Evolutionary conservation across 2,329 filamentous ascomycete genomes (phyloP).

Genomic region (Aspergillus jensenii): DNA sequence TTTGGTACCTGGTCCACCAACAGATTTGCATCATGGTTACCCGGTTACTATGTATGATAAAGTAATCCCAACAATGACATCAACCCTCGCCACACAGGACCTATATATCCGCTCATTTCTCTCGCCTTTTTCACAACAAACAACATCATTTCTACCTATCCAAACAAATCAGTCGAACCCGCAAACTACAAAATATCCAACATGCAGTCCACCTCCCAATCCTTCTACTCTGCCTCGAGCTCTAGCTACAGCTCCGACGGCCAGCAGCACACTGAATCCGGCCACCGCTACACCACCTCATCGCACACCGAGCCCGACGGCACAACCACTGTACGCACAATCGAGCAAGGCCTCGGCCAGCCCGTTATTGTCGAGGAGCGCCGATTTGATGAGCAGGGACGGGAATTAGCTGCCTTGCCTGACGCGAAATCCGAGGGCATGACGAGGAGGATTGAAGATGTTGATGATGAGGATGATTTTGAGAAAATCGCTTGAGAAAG

Average conservation of each 20-base stretch:
- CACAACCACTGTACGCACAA: slow-evolving; percentile 34
- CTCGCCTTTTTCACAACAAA: neutral
- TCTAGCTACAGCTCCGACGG: slow-evolving; percentile 1
- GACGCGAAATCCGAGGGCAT: slow-evolving; percentile 21
- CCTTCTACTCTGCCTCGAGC: neutral
- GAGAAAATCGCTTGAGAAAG: neutral
- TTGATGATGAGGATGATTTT: slow-evolving; percentile 20
- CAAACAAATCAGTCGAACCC: neutral
- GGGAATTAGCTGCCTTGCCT: slow-evolving; percentile 24
- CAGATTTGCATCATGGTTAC: neutral
- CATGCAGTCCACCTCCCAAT: neutral
- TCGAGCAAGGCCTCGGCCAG: slow-evolving; percentile 35
- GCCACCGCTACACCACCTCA: slow-evolving; percentile 33
- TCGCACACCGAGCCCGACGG: slow-evolving; percentile 34
- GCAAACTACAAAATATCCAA: neutral
- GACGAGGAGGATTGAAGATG: slow-evolving; percentile 28
- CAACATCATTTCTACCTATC: neutral
- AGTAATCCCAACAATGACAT: slow-evolving; percentile 1
- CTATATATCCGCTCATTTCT: slow-evolving; percentile 1
- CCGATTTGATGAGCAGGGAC: slow-evolving; percentile 33
- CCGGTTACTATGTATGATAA: neutral
- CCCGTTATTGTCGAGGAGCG: slow-evolving; percentile 34
- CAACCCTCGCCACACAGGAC: neutral
- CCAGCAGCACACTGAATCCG: slow-evolving; percentile 23
- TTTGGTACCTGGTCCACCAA: too few species aligned